These are phyloP conservation scores for Hypoxylon cercidicola DNA, from an alignment of 495 filamentous ascomycete species.

Conservation along the genomic window DNA sequence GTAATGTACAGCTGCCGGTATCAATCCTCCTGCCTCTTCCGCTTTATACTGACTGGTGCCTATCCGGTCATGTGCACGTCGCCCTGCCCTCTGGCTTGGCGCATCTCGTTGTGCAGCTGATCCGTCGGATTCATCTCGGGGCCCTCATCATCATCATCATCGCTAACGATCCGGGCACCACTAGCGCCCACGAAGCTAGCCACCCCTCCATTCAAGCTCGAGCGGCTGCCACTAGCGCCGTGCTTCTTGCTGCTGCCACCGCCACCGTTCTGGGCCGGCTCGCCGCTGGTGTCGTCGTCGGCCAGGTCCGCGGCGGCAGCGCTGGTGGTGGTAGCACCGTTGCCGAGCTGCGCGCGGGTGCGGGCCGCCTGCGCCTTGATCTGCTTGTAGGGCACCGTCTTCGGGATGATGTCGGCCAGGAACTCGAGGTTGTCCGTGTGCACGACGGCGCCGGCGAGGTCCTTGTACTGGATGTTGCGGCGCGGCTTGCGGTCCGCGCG, in stretches of 20 bases:
- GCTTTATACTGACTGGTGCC: not conserved
- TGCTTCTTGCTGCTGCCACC: conserved; percentile 37
- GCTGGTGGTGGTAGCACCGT: not conserved
- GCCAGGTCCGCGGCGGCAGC: no score
- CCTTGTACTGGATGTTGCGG: conserved; percentile 95
- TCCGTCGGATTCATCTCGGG: conserved; percentile 49
- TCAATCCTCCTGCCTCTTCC: not conserved
- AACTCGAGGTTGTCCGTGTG: conserved; percentile 96
- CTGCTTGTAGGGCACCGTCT: conserved; percentile 81
- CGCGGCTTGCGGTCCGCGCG: conserved; percentile 90
- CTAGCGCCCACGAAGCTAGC: conserved; percentile 44
- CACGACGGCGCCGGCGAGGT: conserved; percentile 88
- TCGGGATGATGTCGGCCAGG: conserved; percentile 88
- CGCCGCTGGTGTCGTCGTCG: conserved; percentile 7
- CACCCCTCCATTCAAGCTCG: conserved; percentile 26
- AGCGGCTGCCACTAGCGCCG: conserved; percentile 41
- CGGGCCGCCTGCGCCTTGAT: conserved; percentile 69
- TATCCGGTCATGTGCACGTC: conserved; percentile 71
- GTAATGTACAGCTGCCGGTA: not conserved
- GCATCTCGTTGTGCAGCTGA: conserved; percentile 60
- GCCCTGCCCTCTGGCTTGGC: conserved; percentile 46
- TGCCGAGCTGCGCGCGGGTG: conserved; percentile 44
- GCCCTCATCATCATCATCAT: conserved; percentile 32
- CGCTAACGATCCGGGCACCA: conserved; percentile 39
- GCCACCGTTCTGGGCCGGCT: conserved; percentile 5